These are phyloP conservation scores for Emmonsiellopsis sp. DNA, from an alignment of 2,329 filamentous ascomycete species.

Conservation along the genomic window DNA sequence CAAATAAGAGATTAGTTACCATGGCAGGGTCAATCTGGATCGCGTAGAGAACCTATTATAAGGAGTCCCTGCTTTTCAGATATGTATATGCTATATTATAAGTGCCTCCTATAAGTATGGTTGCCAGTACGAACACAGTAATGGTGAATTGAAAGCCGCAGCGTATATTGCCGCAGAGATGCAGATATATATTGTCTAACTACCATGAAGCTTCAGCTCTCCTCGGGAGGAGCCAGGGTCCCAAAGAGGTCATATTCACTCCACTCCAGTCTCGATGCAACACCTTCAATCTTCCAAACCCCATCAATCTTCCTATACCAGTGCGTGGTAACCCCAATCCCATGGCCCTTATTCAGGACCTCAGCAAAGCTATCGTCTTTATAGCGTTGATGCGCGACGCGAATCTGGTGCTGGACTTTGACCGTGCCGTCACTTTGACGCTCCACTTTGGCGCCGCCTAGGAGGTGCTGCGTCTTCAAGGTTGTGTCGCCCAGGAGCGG, in stretches of 20 bases:
- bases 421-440: constrained; percentile 50
- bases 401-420: constrained; percentile 52
- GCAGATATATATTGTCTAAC: neutral
- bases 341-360: constrained; percentile 52
- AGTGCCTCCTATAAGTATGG: no score
- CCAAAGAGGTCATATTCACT: constrained; percentile 27
- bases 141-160: no score
- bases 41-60: no score
- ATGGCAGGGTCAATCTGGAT: no score
- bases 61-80: no score
- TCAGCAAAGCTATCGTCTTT: constrained; percentile 39
- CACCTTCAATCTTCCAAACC: constrained; percentile 54
- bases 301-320: constrained; percentile 51
- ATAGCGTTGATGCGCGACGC: constrained; percentile 55
- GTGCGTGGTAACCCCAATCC: constrained; percentile 49
- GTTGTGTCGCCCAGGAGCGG: constrained; percentile 53
- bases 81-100: no score
- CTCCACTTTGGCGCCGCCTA: constrained; percentile 52
- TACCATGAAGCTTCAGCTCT: constrained; percentile 2
- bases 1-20: no score
- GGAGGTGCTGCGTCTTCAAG: constrained; percentile 57
- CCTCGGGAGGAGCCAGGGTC: neutral
- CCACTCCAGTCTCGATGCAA: constrained; percentile 49
- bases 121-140: no score
- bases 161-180: no score